Conservation (phyloP, 345 rosid genomes). For the Salix udensis region DNA sequence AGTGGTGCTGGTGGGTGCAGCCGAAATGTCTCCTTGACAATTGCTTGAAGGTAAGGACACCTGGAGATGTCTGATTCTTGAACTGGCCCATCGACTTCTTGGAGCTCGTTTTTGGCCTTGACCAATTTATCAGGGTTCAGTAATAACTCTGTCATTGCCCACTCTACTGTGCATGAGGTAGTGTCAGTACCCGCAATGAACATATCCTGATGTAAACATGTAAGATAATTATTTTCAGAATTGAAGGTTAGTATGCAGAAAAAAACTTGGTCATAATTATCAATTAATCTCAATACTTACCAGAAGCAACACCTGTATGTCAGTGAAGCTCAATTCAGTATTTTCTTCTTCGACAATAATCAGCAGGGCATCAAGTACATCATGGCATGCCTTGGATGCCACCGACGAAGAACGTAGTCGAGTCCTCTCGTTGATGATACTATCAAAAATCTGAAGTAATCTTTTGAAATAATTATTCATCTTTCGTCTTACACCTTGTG, state of each 20-base stretch:
- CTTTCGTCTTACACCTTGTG: constrained; percentile 31
- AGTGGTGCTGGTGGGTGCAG: constrained; percentile 9
- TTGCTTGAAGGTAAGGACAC: constrained; percentile 4
- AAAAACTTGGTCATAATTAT: neutral
- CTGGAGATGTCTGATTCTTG: constrained; percentile 32
- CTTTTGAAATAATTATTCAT: constrained; percentile 2
- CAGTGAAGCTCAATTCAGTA: constrained; percentile 7
- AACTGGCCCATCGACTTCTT: constrained; percentile 12
- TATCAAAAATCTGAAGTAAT: constrained; percentile 21
- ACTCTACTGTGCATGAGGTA: constrained; percentile 22
- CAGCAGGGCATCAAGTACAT: constrained; percentile 38
- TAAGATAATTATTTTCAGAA: too few species aligned
- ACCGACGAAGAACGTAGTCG: neutral
- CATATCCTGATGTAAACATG: constrained; percentile 23
- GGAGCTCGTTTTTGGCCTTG: constrained; percentile 27
- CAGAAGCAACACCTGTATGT: neutral
- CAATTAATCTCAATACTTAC: neutral
- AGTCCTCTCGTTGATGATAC: constrained; percentile 15
- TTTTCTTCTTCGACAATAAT: constrained; percentile 17
- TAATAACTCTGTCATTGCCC: constrained; percentile 20
- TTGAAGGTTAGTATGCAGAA: neutral
- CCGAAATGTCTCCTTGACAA: neutral
- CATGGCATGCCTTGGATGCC: constrained; percentile 19
- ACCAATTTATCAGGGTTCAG: neutral
- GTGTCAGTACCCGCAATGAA: constrained; percentile 47